Base-by-base conservation (phyloP, 164 flowering plant species). In the Akebia trifoliata region DNA sequence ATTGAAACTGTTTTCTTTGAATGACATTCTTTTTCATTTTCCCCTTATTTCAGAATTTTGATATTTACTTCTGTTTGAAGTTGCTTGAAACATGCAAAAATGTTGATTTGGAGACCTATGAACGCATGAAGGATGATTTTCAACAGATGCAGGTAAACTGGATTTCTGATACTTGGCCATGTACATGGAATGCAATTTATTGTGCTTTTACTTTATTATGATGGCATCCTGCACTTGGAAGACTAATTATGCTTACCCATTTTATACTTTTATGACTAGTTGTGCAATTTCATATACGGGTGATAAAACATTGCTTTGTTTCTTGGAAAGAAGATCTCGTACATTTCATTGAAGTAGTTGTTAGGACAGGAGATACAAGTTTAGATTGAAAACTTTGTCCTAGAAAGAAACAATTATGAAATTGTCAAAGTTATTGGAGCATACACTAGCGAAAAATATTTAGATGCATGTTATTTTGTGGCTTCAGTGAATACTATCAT, bases 21-120 rank as follows among this genome's bases (percentile, higher is more conserved):
- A 9, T 38, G 56, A 8, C 15, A 35, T 59, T n/a, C 15, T 14
- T 14, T 7, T 20, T 24, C 7, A 42, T 39, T 35, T 17, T 46
- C 12, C 53, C 32, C 8, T 54, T 8, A 7, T 15, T 28, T 21
- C 34, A 50, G 44, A 2, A 39, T 20, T 64, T 56, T 63, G 31
- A 72, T 43, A 21, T 43, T 5, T 50, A n/a, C 9, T 46, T 37
- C 15, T 67, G 24, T 45, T n/a, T 66, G 53, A 26, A 87, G 95
- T 62, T 90, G 52, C 77, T 79, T 36, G 85, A 77, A 61, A 74
- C 69, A 59, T 79, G 52, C 57, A 78, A 65, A 65, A 72, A 66
- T 70, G 57, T 93, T 56, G 82, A 82, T 67, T 69, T 79, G 35
- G 81, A 85, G 64, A 81, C 85, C 8, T 84, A 81, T 62, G 64